Percentiles rank a stretch among this genome's conserved stretches.
phyloP scores from a whole-genome alignment of 345 rosid genomes.

The Acer saccharum region DNA sequence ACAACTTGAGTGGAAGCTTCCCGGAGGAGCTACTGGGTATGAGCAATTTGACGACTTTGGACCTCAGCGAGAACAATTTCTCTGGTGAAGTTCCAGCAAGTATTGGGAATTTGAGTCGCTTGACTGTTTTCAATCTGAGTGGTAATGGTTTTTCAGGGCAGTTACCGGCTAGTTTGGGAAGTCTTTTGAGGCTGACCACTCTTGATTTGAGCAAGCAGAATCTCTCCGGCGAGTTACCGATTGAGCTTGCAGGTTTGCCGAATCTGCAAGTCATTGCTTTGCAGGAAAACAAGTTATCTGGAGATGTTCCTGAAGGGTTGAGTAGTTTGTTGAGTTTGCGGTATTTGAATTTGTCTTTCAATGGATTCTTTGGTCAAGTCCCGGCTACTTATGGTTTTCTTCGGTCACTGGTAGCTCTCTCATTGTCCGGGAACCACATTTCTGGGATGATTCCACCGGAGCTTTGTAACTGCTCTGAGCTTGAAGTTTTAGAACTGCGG shows the following conservation, averaged over 20 bases:
- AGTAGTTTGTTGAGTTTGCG: constrained; percentile 78
- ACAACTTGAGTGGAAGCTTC: constrained; percentile 61
- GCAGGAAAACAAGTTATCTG: constrained; percentile 78
- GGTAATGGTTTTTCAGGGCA: constrained; percentile 56
- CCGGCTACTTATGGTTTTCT: constrained; percentile 79
- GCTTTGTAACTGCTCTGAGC: constrained; percentile 84
- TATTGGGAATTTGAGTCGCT: constrained; percentile 56
- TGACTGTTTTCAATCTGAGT: constrained; percentile 55
- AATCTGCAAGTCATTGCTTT: constrained; percentile 80
- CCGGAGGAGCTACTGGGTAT: constrained; percentile 61
- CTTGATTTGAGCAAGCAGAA: constrained; percentile 71
- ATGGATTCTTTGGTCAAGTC: constrained; percentile 65
- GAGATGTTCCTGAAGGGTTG: constrained; percentile 78
- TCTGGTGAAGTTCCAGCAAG: constrained; percentile 53
- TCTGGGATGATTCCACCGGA: constrained; percentile 70
- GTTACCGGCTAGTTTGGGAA: constrained; percentile 54
- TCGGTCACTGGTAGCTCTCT: constrained; percentile 58
- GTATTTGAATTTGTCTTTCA: constrained; percentile 70
- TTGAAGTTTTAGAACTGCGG: constrained; percentile 73
- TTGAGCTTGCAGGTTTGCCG: constrained; percentile 83
- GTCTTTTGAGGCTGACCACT: constrained; percentile 49
- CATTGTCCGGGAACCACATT: constrained; percentile 70
- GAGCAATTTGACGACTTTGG: constrained; percentile 63
- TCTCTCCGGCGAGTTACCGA: constrained; percentile 65
- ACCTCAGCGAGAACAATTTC: constrained; percentile 66